Conservation (phyloP, 352 stramenopile species). For the Pythium biforme region DNA sequence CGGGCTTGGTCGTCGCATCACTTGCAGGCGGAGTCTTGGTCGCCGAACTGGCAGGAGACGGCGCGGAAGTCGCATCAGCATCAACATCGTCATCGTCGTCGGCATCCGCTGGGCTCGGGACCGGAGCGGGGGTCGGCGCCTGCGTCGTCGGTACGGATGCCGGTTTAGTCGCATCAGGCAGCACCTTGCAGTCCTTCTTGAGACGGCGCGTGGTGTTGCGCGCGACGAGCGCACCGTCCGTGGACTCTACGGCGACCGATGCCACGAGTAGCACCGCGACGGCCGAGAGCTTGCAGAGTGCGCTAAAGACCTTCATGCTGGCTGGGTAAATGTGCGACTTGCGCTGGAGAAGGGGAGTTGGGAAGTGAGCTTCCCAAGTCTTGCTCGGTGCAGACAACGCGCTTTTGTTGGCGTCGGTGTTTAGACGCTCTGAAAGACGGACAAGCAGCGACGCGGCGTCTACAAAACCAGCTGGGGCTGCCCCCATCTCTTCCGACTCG, state of each 20-base stretch:
- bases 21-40: background rate
- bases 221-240: background rate
- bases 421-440: background rate
- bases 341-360: background rate
- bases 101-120: slow-evolving; percentile 15
- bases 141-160: slow-evolving; percentile 7
- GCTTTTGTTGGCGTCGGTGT: background rate
- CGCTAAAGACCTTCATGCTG: slow-evolving; percentile 17
- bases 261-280: slow-evolving; percentile 16
- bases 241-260: background rate
- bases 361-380: slow-evolving; percentile 1
- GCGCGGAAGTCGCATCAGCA: background rate
- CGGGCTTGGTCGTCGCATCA: slow-evolving; percentile 3
- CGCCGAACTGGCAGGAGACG: background rate
- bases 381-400: background rate
- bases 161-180: slow-evolving; percentile 11
- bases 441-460: background rate
- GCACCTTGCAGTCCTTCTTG: slow-evolving; percentile 15
- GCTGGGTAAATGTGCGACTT: background rate
- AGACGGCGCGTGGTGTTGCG: slow-evolving; percentile 13
- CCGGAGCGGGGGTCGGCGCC: slow-evolving; percentile 7
- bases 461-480: background rate
- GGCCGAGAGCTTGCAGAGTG: slow-evolving; percentile 19
- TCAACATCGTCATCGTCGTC: slow-evolving; percentile 17
- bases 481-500: background rate